Base-by-base conservation (phyloP, 2,329 filamentous ascomycete species). In the Cercospora citrullina region DNA sequence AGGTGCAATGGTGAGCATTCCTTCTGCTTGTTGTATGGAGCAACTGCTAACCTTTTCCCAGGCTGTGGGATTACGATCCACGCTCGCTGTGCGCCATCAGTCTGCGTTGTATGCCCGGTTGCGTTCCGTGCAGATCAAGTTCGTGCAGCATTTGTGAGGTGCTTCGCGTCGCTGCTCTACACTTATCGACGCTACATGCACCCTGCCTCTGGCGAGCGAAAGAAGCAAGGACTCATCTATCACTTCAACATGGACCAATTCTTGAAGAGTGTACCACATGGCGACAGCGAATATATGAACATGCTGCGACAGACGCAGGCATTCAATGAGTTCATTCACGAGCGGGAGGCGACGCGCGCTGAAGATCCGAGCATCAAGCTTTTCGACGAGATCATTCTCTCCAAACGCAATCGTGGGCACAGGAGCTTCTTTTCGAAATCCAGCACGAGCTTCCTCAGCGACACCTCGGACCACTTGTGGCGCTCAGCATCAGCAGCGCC, bases 361-460 rank as follows among this genome's bases (percentile, higher is more conserved):
- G 84, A 87, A 7, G 85, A 91, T 70, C 86, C 91, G 0, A 79
- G 84, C 2, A 88, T 94, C 74, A 90, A 90, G 65, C 85, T 95
- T 1, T 95, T 95, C 74, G 92, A 95, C 78, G 91, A 94, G 78
- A 89, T 95, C 74, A 92, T 95, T 74, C 84, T 94, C 62, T 91
- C 91, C 33, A 95, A 95, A 82, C 85, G 86, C 53, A 89, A 89
- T 72, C 84, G 87, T 60, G 91, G 91, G 26, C 89, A 89, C 36
- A 84, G 87, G 0, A 87, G 86, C 4, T 82, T 93, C 67, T 88
- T 89, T 63, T 85, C 87, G 30, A 91, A 89, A 42, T 84, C 81
- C 4, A 81, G 77, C 48, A 85, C 87, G 3, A 84, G 84, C 33
- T 94, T 91, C 79, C 82, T 95, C 10, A 86, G 86, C 62, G 91